Evolutionary conservation across 495 filamentous ascomycete species (phyloP).

Genomic region (Cryomyces antarcticus): DNA sequence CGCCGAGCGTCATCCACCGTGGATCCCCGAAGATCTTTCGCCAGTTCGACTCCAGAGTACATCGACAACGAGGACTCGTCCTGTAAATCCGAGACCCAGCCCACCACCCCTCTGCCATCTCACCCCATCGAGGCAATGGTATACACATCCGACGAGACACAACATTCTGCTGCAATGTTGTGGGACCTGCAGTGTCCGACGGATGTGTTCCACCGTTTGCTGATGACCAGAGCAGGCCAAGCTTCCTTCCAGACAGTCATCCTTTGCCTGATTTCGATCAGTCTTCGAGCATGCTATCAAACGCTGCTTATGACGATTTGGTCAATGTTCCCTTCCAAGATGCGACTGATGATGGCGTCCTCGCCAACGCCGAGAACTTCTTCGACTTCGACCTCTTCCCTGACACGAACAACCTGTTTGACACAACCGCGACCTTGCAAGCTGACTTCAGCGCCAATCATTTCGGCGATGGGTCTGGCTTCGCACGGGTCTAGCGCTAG

Average conservation of each 20-base stretch:
- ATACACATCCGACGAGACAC: slow-evolving; percentile 40
- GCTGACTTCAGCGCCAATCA: not conserved
- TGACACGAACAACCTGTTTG: not conserved
- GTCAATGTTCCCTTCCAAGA: not conserved
- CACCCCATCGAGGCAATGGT: too few relatives aligned
- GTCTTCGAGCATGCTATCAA: not conserved
- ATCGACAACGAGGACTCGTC: too few relatives aligned
- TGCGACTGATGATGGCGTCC: not conserved
- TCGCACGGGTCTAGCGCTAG: not conserved
- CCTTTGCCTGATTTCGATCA: not conserved
- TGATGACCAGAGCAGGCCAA: not conserved
- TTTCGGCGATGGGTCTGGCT: not conserved
- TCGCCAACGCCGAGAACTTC: not conserved
- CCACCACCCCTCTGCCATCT: too few relatives aligned
- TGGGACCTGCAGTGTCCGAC: slow-evolving; percentile 99
- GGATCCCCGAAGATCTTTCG: too few relatives aligned
- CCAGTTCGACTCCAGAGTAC: too few relatives aligned
- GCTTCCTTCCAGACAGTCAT: not conserved
- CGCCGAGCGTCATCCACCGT: too few relatives aligned
- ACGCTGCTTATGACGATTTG: not conserved
- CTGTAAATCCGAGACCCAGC: too few relatives aligned
- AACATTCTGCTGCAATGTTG: slow-evolving; percentile 99
- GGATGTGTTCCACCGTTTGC: slow-evolving; percentile 9
- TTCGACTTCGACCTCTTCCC: not conserved
- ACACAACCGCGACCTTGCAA: not conserved